phyloP scores from a whole-genome alignment of 1,139 yeast species.

The Suhomyces guaymorum region DNA sequence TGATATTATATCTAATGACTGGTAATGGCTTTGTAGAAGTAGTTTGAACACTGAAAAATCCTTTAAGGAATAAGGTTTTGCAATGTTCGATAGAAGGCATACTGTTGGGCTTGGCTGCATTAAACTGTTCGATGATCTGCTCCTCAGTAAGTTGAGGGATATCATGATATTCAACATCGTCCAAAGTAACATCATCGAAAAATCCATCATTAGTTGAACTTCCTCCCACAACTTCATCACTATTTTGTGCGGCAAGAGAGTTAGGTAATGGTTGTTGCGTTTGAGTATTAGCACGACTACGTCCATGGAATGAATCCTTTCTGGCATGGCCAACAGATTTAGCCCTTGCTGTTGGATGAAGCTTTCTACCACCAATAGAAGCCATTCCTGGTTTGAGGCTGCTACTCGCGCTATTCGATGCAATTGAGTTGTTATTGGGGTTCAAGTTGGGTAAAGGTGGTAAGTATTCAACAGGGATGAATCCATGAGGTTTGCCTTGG shows the following conservation, averaged over 20 bases:
- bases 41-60: conserved; percentile 92
- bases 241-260: conserved; percentile 41
- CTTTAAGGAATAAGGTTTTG: conserved; percentile 86
- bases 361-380: conserved; percentile 14
- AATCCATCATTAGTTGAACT: conserved; percentile 42
- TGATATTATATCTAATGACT: conserved; percentile 81
- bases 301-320: conserved; percentile 51
- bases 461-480: conserved; percentile 47
- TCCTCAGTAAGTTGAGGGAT: conserved; percentile 56
- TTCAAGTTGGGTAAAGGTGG: conserved; percentile 52
- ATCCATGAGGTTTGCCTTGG: conserved; percentile 38
- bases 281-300: conserved; percentile 23
- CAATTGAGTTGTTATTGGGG: conserved; percentile 8
- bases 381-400: conserved; percentile 8
- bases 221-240: conserved; percentile 37
- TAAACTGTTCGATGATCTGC: conserved; percentile 65
- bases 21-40: conserved; percentile 93
- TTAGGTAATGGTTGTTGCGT: conserved; percentile 55
- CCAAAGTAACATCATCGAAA: conserved; percentile 67
- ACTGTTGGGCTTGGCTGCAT: conserved; percentile 68
- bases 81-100: conserved; percentile 97
- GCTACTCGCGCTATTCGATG: conserved; percentile 4
- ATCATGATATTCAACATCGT: conserved; percentile 36
- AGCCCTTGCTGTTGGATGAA: conserved; percentile 87
- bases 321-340: conserved; percentile 76